Base-by-base conservation (phyloP, 495 filamentous ascomycete species). In the Aspergillus biplanus region DNA sequence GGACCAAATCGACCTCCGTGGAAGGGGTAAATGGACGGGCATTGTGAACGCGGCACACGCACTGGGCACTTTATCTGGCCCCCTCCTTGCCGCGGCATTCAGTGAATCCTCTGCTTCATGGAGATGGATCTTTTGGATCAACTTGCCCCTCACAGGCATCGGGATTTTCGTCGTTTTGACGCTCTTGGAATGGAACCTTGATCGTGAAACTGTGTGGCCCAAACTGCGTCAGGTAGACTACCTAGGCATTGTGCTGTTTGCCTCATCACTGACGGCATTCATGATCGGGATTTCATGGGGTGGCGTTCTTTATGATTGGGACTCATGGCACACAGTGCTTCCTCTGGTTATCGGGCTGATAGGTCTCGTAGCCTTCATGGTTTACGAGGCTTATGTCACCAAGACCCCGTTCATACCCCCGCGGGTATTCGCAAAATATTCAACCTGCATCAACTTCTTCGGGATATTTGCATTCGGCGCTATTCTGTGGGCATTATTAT, bases 231-330 rank as follows among this genome's bases (percentile, higher is more conserved):
- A 48, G 9, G 9, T n/a, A 18, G 86, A 90, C 69, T 86, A 78
- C 74, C 18, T 81, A 7, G 86, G 87, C 0, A 72, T 70, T n/a
- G 35, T 77, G 0, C 11, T 87, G 6, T 85, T 89, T 61, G 71
- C 84, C 6, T 75, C 70, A 15, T 72, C 77, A 0, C 68, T 75
- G 0, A 73, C 80, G 7, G 64, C 74, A 0, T 73, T 88, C 50
- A 67, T 89, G 31, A 76, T 87, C n/a, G 77, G 78, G 0, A 39
- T 89, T 1, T 78, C 79, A 0, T 87, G 82, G 81, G 86, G 78
- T 3, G 86, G 85, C 4, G 68, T 75, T 0, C 68, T 76, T 59
- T 85, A 82, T 61, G 39, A 73, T 1, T 90, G 87, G 86, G 60
- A 59, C 8, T 71, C 68, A 6, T 83, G 75, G 70, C 79, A 76